phyloP scores from a whole-genome alignment of 768 basidiomycete species.

The Hysterangium stoloniferum region DNA sequence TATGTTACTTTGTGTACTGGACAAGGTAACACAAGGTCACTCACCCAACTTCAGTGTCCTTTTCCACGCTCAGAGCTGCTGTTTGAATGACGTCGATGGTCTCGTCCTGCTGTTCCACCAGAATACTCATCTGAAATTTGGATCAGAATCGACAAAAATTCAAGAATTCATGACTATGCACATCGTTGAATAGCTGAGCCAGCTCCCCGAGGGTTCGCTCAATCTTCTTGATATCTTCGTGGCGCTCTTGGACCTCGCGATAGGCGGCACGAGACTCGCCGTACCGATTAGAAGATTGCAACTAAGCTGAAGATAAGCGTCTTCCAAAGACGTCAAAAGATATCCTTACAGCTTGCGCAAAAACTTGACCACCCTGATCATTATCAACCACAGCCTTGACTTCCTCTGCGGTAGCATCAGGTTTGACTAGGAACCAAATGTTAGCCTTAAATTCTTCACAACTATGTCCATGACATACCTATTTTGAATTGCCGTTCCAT shows the following conservation, averaged over 20 bases:
- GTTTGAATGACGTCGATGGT: constrained; percentile 55
- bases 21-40: constrained; percentile 18
- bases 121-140: constrained; percentile 57
- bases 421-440: constrained; percentile 51
- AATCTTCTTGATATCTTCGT: constrained; percentile 77
- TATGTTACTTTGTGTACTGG: neutral
- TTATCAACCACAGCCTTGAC: constrained; percentile 65
- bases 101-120: constrained; percentile 78
- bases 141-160: neutral
- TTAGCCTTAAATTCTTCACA: neutral
- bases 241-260: constrained; percentile 83
- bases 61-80: constrained; percentile 56
- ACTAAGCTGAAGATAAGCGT: constrained; percentile 29
- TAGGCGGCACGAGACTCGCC: constrained; percentile 76
- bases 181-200: constrained; percentile 82
- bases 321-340: neutral
- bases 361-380: constrained; percentile 60
- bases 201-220: constrained; percentile 85
- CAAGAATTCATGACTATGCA: constrained; percentile 23
- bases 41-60: constrained; percentile 66
- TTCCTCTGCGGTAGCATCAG: constrained; percentile 77
- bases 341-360: constrained; percentile 57
- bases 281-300: constrained; percentile 70
- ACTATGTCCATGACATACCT: constrained; percentile 33
- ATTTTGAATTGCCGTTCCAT: constrained; percentile 74